Evolutionary conservation across 345 rosid genomes (phyloP).

Genomic region (Moringa oleifera): DNA sequence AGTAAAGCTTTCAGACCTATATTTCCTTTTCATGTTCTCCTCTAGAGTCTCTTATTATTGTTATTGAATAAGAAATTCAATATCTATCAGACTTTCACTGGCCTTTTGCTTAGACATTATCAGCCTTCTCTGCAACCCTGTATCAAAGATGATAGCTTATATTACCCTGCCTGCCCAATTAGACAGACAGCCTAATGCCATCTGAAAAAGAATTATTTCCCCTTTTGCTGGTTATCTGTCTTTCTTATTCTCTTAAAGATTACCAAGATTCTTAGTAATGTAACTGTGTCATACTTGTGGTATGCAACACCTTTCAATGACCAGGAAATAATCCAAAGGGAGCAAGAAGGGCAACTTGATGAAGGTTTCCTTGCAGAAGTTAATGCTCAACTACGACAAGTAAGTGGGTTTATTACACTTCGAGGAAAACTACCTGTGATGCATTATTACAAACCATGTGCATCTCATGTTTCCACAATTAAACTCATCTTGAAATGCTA

Average conservation of each 20-base stretch:
- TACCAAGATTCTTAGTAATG: not conserved
- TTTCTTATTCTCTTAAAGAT: no score
- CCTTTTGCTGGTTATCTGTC: no score
- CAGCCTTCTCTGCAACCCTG: not conserved
- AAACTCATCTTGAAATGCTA: not conserved
- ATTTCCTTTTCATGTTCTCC: not conserved
- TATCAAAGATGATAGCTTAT: not conserved
- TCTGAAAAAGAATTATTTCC: no score
- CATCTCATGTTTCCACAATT: not conserved
- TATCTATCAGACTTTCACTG: slow-evolving; percentile 5
- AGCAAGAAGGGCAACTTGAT: slow-evolving; percentile 75
- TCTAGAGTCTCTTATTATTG: not conserved
- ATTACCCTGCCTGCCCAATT: not conserved
- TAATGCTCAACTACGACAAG: slow-evolving; percentile 84
- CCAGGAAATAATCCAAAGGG: slow-evolving; percentile 66
- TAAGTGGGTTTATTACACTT: slow-evolving; percentile 39
- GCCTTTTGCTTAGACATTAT: slow-evolving; percentile 3
- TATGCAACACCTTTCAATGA: no score
- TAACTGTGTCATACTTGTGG: no score
- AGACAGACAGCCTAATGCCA: not conserved
- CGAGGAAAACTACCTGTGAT: no score
- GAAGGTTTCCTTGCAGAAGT: slow-evolving; percentile 95
- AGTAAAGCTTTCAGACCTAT: not conserved
- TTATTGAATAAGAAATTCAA: not conserved
- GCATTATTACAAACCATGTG: not conserved